Conservation (phyloP, 2,329 filamentous ascomycete species). For the Hypoxylon sp. region DNA sequence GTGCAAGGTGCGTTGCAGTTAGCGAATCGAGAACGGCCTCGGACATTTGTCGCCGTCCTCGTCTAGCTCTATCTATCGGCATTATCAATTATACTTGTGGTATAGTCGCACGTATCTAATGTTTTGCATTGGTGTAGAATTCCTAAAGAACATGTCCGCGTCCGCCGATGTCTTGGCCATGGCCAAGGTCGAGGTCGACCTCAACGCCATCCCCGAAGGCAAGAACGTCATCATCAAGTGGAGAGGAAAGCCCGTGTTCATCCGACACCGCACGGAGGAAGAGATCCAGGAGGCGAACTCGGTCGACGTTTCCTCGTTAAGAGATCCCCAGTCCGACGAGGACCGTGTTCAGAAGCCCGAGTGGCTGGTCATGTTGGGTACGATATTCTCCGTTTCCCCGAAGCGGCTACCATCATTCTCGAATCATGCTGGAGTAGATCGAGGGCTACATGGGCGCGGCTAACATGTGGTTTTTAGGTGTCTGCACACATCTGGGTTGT, state of each 20-base stretch:
- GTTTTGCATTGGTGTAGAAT: slow-evolving; percentile 73
- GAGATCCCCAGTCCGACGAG: slow-evolving; percentile 91
- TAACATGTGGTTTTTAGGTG: slow-evolving; percentile 69
- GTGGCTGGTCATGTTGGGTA: slow-evolving; percentile 99
- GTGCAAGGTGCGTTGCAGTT: slow-evolving; percentile 84
- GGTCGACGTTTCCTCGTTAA: slow-evolving; percentile 83
- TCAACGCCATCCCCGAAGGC: slow-evolving; percentile 93
- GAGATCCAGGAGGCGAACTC: slow-evolving; percentile 97
- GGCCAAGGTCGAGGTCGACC: slow-evolving; percentile 99
- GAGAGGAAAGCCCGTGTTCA: slow-evolving; percentile 99
- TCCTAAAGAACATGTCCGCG: slow-evolving; percentile 99
- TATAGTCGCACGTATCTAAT: slow-evolving; percentile 44
- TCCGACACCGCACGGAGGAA: slow-evolving; percentile 93
- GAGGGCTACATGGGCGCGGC: slow-evolving; percentile 9
- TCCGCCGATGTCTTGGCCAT: slow-evolving; percentile 98
- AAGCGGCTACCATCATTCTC: neutral
- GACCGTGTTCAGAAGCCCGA: slow-evolving; percentile 98
- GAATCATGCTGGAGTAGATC: neutral
- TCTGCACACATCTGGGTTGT: slow-evolving; percentile 99
- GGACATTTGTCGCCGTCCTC: neutral
- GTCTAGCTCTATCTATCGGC: neutral
- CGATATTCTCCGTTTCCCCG: slow-evolving; percentile 45
- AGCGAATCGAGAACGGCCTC: neutral
- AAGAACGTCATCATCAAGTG: slow-evolving; percentile 99
- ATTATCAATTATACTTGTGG: neutral